Evolutionary conservation across 2,329 filamentous ascomycete species (phyloP), one percentile per base, ranked within the genome.

Genomic region (Aspergillus aculeatus): DNA sequence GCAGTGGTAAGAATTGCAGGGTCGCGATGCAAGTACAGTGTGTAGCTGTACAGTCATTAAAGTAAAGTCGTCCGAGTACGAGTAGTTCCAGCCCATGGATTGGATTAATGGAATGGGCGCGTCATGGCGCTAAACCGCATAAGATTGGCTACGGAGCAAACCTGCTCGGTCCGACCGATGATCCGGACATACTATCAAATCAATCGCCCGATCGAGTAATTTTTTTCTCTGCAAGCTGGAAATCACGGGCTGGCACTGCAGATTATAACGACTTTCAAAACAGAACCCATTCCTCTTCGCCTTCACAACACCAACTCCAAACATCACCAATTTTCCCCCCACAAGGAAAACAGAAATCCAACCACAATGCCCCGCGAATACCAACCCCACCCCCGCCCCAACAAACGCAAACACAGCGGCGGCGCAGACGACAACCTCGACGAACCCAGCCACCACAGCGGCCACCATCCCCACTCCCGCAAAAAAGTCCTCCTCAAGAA

Each of bases 341-440:
- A n/a, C n/a, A n/a, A n/a, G n/a, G n/a, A 31, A 29, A 12, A 21
- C 11, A 41, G 2, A 41, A 41, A n/a, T 4, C 19, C 19, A 21
- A 4, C 12, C 47, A 62, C 14, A 38, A 67, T 67, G 64, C 63
- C 64, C 32, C 47, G 65, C 57, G 59, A 66, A 16, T 47, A 57
- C 54, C 53, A 57, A 21, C 58, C 63, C 16, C 56, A 62, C 21
- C 62, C 65, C 21, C 56, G 63, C 21, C 62, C 65, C 23, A 23
- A 16, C n/a, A 73, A 74, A 57, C 70, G 72, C 44, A 74, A 73
- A 64, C 58, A 63, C 58, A 65, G 55, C 21, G 70, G 71, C 53
- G 65, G 68, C 11, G 64, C 70, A 16, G 73, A 74, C 41, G 60
- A 11, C 54, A 61, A 26, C 6, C 68, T 47, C 12, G 57, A 60